Evolutionary conservation across 345 rosid species (phyloP).

Genomic region (Aquilaria malaccensis): DNA sequence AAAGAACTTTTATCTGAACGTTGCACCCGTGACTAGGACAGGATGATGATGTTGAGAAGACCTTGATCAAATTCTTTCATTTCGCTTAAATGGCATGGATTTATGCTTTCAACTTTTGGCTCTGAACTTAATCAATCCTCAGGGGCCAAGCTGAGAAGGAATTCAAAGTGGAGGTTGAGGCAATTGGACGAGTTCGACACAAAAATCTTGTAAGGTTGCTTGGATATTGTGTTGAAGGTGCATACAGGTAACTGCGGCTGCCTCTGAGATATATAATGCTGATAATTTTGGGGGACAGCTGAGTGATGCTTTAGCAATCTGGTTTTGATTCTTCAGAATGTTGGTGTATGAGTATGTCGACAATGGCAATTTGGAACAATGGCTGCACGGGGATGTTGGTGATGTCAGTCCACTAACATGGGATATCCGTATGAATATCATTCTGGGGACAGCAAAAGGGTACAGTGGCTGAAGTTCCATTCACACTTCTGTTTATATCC

Average conservation of each 20-base stretch:
- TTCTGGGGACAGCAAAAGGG: constrained; percentile 96
- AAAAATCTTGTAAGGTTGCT: constrained; percentile 87
- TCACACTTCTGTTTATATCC: neutral
- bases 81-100: neutral
- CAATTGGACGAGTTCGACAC: constrained; percentile 87
- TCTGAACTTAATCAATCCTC: constrained; percentile 8
- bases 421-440: constrained; percentile 85
- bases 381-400: constrained; percentile 97
- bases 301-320: constrained; percentile 7
- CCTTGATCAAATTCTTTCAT: neutral
- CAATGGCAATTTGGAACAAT: constrained; percentile 92
- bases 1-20: neutral
- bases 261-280: constrained; percentile 1
- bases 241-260: constrained; percentile 53
- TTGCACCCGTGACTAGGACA: neutral
- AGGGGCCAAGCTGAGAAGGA: constrained; percentile 99
- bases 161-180: constrained; percentile 95
- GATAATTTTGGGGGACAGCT: neutral
- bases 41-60: constrained; percentile 4
- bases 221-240: constrained; percentile 95
- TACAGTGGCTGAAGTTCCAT: constrained; percentile 15
- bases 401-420: constrained; percentile 77
- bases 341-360: constrained; percentile 88
- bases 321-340: constrained; percentile 50
- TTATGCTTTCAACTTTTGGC: constrained; percentile 4